These are phyloP conservation scores for Calonectria pteridis DNA, from an alignment of 2,329 filamentous ascomycete species.

Conservation along the genomic window DNA sequence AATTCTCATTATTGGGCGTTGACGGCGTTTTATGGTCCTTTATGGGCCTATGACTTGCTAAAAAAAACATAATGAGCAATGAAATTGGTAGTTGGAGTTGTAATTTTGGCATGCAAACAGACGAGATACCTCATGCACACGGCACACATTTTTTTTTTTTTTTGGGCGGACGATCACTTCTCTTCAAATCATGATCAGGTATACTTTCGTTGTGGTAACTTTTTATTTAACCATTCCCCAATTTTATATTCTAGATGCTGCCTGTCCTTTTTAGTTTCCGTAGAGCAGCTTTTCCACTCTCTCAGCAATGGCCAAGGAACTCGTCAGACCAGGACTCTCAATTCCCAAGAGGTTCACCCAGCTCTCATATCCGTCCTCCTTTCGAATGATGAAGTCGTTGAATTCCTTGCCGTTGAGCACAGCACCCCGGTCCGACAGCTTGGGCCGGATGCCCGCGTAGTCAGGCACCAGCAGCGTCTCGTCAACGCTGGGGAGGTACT, in stretches of 20 bases:
- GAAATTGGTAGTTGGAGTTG: constrained; percentile 33
- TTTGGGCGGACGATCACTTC: constrained; percentile 31
- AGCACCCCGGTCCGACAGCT: constrained; percentile 73
- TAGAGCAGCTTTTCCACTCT: constrained; percentile 71
- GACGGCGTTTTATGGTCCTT: constrained; percentile 16
- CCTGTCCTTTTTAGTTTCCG: constrained; percentile 34
- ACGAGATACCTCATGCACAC: constrained; percentile 35
- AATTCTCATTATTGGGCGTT: constrained; percentile 12
- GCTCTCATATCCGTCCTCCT: constrained; percentile 81
- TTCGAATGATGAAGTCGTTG: constrained; percentile 84
- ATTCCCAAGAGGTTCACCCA: constrained; percentile 94
- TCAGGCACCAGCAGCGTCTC: constrained; percentile 76
- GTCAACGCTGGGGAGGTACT: constrained; percentile 83
- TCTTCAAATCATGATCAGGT: constrained; percentile 14
- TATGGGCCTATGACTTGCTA: constrained; percentile 25
- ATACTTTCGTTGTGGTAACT: constrained; percentile 26
- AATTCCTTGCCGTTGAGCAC: constrained; percentile 77
- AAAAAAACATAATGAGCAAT: constrained; percentile 43
- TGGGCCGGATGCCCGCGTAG: constrained; percentile 93
- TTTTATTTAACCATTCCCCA: constrained; percentile 7
- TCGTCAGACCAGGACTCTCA: constrained; percentile 93
- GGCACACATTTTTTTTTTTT: constrained; percentile 2
- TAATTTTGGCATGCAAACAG: constrained; percentile 32
- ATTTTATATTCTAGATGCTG: neutral
- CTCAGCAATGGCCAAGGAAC: constrained; percentile 86